A percentile compares a stretch with the other conserved stretches of the same genome.
Evolutionary conservation across 768 basidiomycete genomes (phyloP).

Genomic region (Russula sp.): DNA sequence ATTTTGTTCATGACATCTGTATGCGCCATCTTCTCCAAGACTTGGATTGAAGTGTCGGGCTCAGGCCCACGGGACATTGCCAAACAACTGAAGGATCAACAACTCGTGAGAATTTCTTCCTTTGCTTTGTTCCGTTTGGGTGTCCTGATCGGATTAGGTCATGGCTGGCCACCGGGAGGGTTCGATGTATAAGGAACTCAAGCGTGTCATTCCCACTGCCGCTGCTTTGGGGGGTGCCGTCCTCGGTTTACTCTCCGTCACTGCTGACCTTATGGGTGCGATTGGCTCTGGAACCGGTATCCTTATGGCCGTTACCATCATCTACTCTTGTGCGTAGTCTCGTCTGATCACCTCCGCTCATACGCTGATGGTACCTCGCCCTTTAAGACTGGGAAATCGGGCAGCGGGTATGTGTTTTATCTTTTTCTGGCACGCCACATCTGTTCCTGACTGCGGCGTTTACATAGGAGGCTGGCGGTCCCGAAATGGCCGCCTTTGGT

Average conservation of each 20-base stretch:
- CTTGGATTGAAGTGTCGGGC: slow-evolving; percentile 98
- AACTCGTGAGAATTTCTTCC: slow-evolving; percentile 53
- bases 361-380: neutral
- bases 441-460: neutral
- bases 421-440: neutral
- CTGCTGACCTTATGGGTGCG: slow-evolving; percentile 92
- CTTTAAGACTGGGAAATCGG: slow-evolving; percentile 88
- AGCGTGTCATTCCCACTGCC: slow-evolving; percentile 95
- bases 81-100: slow-evolving; percentile 97
- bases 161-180: slow-evolving; percentile 89
- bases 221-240: slow-evolving; percentile 98
- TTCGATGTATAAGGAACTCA: slow-evolving; percentile 99
- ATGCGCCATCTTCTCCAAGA: slow-evolving; percentile 97
- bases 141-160: slow-evolving; percentile 36
- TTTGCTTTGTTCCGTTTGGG: neutral
- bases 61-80: slow-evolving; percentile 94
- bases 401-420: slow-evolving; percentile 44
- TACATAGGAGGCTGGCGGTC: slow-evolving; percentile 62
- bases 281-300: slow-evolving; percentile 95
- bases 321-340: slow-evolving; percentile 56
- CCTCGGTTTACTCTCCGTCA: slow-evolving; percentile 82
- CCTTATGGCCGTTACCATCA: slow-evolving; percentile 96
- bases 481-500: slow-evolving; percentile 75
- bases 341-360: neutral
- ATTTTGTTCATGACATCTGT: slow-evolving; percentile 89